These are phyloP conservation scores for Penicillium herquei DNA, from an alignment of 495 filamentous ascomycete genomes.

Conservation along the genomic window DNA sequence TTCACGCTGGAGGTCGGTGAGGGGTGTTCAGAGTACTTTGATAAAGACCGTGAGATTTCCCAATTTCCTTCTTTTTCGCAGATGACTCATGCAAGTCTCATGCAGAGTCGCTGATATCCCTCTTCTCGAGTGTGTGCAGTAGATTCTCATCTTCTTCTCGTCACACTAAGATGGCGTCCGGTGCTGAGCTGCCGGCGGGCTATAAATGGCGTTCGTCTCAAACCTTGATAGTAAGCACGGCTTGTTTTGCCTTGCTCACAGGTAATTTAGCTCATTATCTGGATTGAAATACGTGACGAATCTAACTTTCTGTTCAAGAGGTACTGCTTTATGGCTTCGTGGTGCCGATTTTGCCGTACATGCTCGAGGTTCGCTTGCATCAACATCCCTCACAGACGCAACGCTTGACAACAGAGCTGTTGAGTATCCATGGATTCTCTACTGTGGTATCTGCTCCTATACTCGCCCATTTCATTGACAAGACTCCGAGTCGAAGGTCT, in stretches of 20 bases:
- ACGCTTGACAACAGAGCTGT: slow-evolving; percentile 10
- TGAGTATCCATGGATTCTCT: slow-evolving; percentile 12
- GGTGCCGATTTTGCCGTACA: slow-evolving; percentile 26
- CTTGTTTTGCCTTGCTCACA: background rate
- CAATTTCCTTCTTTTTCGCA: too few species aligned
- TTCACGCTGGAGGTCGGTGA: too few species aligned
- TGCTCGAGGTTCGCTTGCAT: slow-evolving; percentile 23
- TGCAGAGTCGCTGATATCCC: too few species aligned
- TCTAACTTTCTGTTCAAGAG: background rate
- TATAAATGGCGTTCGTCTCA: slow-evolving; percentile 1
- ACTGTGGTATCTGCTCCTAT: slow-evolving; percentile 14
- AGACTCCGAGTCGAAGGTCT: slow-evolving; percentile 9
- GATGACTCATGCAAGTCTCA: too few species aligned
- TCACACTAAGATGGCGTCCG: background rate
- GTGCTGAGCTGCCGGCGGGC: background rate
- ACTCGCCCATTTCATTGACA: slow-evolving; percentile 22
- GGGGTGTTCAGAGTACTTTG: too few species aligned
- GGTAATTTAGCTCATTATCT: background rate
- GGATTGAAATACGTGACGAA: background rate
- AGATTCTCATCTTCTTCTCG: background rate
- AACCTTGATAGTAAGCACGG: background rate
- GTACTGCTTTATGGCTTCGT: slow-evolving; percentile 25
- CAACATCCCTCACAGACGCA: slow-evolving; percentile 13
- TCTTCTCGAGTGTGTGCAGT: too few species aligned
- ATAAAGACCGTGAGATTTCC: too few species aligned